Conservation (phyloP, 495 filamentous ascomycete species). For the Penicillium lagena region DNA sequence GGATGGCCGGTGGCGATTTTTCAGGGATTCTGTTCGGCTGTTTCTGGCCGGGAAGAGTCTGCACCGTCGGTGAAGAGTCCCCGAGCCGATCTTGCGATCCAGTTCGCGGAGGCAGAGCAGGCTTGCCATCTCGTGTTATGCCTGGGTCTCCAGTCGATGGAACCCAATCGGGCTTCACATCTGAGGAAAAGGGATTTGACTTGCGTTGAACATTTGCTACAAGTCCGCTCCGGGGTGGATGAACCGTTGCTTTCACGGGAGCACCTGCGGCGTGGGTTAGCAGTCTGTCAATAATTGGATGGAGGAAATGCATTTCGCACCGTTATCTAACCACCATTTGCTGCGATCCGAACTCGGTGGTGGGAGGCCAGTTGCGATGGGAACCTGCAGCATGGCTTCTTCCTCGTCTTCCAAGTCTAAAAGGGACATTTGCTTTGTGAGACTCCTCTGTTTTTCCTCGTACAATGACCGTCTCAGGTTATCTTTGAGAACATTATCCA, state of each 20-base stretch:
- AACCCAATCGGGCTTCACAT: slow-evolving; percentile 74
- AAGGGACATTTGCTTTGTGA: slow-evolving; percentile 29
- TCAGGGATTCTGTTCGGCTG: neutral
- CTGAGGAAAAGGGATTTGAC: slow-evolving; percentile 72
- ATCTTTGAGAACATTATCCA: slow-evolving; percentile 69
- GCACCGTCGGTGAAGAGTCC: neutral
- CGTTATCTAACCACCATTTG: slow-evolving; percentile 94
- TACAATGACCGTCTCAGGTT: slow-evolving; percentile 67
- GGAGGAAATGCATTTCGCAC: slow-evolving; percentile 22
- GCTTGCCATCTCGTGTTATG: neutral
- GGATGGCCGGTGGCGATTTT: slow-evolving; percentile 21
- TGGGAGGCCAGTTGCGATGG: slow-evolving; percentile 74
- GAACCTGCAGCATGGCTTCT: slow-evolving; percentile 64
- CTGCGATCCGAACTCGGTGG: slow-evolving; percentile 82
- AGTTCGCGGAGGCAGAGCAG: slow-evolving; percentile 8
- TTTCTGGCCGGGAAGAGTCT: no score
- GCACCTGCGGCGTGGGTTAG: slow-evolving; percentile 42
- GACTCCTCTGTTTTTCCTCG: slow-evolving; percentile 48
- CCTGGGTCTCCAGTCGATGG: slow-evolving; percentile 1
- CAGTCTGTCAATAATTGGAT: neutral
- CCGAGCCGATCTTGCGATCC: slow-evolving; percentile 1
- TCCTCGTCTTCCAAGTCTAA: slow-evolving; percentile 61
- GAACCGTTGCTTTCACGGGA: slow-evolving; percentile 64
- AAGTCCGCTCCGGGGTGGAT: slow-evolving; percentile 52
- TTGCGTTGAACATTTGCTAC: slow-evolving; percentile 65